Conservation (phyloP, 2,329 filamentous ascomycete species). For the Malbranchea zuffiana region DNA sequence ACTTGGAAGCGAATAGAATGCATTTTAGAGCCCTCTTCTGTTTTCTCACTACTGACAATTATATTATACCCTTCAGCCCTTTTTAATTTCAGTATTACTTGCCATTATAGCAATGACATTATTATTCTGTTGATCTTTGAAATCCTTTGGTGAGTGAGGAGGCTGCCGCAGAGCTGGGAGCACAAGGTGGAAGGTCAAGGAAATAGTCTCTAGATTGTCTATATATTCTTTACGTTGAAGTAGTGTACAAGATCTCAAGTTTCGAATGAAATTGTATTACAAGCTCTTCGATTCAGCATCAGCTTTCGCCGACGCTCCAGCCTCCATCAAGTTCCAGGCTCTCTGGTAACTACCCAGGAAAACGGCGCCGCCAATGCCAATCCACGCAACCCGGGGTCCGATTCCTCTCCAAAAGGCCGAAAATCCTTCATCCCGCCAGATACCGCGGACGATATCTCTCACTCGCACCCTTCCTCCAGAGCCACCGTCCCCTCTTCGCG, state of each 20-base stretch:
- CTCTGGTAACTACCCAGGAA: slow-evolving; percentile 92
- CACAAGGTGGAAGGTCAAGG: too few species aligned
- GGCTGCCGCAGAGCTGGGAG: too few species aligned
- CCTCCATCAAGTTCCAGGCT: slow-evolving; percentile 62
- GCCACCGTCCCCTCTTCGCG: slow-evolving; percentile 52
- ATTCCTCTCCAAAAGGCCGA: slow-evolving; percentile 41
- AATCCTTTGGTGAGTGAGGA: too few species aligned
- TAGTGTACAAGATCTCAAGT: background rate
- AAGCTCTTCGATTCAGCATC: background rate
- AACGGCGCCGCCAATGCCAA: slow-evolving; percentile 84
- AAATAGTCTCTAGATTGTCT: too few species aligned
- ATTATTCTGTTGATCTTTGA: too few species aligned
- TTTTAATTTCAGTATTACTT: too few species aligned
- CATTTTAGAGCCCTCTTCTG: too few species aligned
- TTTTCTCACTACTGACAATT: too few species aligned
- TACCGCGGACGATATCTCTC: slow-evolving; percentile 48
- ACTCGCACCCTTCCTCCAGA: slow-evolving; percentile 26
- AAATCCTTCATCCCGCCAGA: slow-evolving; percentile 43
- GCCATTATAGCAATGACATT: too few species aligned
- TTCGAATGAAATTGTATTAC: background rate
- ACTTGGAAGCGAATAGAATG: too few species aligned
- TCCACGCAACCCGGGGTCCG: slow-evolving; percentile 84
- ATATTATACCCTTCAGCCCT: too few species aligned
- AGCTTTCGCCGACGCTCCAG: too few species aligned
- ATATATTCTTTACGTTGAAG: slow-evolving; percentile 1